Base-by-base conservation (phyloP, 208 protist species). In the Leishmania braziliensis region DNA sequence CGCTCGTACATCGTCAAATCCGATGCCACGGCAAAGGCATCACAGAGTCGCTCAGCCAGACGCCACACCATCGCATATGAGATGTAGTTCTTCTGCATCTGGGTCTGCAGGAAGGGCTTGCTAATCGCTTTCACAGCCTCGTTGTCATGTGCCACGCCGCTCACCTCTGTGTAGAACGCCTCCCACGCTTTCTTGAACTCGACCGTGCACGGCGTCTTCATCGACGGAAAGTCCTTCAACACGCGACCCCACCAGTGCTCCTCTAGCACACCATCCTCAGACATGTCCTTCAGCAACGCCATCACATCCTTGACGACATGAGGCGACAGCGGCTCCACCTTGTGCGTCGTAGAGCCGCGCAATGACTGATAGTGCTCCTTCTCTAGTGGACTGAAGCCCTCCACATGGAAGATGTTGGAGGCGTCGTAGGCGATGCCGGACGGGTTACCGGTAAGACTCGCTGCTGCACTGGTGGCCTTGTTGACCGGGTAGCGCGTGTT, bases 41-140 rank as follows among this genome's bases (percentile, higher is more conserved):
- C 89, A 65, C 83, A 88, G 6, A 98, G 85, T n/a, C 86, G 86
- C 89, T 98, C 95, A 46, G 92, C 86, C 58, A 98, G 88, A 36
- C 95, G 95, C 92, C 93, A 98, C 80, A 95, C 88, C 87, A 96
- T 94, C 14, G 93, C 87, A 73, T 95, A 92, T 33, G 88, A 90
- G 69, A 98, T 96, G 86, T 87, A 96, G 76, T 96, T 88, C 53
- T 87, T 68, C 86, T 95, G 86, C 90, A 95, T 94, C 85, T 96
- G 92, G 50, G 83, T 82, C 43, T 86, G 85, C 78, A 98, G 63
- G 85, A 98, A 97, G n/a, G 93, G 91, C 71, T 20, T 60, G 10
- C 90, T 87, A 14, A 96, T 70, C 23, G 79, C 85, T 43, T 54
- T 90, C 66, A 98, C 93, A 0, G 88, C 92, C 26, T 62, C 89